phyloP scores from a whole-genome alignment of 345 rosid genomes.

The Xanthoceras sorbifolium region DNA sequence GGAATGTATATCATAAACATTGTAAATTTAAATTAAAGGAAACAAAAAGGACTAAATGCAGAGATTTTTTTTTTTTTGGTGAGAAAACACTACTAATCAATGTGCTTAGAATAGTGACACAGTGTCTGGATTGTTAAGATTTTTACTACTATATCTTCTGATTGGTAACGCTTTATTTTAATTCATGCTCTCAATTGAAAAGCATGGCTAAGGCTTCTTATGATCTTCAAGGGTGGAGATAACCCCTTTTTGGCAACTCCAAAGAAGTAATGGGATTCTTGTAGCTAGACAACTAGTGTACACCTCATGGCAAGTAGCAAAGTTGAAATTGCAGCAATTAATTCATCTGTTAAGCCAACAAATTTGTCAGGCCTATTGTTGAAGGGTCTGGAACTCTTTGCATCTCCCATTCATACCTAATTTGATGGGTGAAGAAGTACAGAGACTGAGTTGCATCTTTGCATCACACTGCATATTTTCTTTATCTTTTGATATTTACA shows the following conservation, averaged over 20 bases:
- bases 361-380: not conserved
- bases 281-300: not conserved
- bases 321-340: not conserved
- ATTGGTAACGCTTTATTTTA: not conserved
- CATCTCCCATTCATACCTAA: not conserved
- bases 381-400: not conserved
- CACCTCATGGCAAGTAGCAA: not conserved
- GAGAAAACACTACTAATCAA: not conserved
- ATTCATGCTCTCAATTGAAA: not conserved
- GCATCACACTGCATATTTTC: not conserved
- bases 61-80: not conserved
- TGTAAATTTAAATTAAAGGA: not conserved
- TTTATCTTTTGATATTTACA: not conserved
- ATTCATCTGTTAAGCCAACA: not conserved
- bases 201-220: not conserved
- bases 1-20: not conserved
- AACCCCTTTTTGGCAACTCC: not conserved
- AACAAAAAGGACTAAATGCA: not conserved
- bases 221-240: conserved; percentile 11
- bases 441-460: not conserved
- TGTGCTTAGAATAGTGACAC: not conserved
- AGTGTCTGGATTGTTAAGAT: not conserved
- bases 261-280: not conserved
- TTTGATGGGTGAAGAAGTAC: conserved; percentile 11
- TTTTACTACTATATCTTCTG: not conserved